Evolutionary conservation across 139 green algal genomes (phyloP).

Genomic region (Chlorella sorokiniana): DNA sequence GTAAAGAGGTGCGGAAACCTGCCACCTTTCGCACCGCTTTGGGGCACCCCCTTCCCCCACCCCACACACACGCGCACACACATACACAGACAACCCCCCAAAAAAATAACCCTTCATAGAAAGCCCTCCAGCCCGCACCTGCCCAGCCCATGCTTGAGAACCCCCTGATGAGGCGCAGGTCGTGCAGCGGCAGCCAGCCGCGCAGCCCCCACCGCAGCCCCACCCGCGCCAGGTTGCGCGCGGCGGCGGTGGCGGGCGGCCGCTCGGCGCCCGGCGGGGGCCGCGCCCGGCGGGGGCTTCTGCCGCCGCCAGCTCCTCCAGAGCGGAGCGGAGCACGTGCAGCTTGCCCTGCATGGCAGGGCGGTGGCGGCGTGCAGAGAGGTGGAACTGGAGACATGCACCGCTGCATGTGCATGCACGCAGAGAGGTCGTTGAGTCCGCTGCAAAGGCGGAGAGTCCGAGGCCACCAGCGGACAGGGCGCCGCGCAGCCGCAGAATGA

Average conservation of each 20-base stretch:
- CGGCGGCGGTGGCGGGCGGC: not conserved
- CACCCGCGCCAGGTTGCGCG: not conserved
- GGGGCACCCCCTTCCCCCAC: no score
- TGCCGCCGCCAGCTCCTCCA: not conserved
- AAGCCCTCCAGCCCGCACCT: no score
- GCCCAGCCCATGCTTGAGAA: not conserved
- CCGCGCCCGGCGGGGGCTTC: no score
- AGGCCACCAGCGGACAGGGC: no score
- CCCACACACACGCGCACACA: no score
- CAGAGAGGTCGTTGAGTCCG: no score
- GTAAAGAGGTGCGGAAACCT: no score
- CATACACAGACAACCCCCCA: no score
- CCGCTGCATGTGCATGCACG: not conserved
- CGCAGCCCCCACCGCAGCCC: not conserved
- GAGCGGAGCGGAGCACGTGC: conserved; percentile 10
- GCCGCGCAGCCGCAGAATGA: no score
- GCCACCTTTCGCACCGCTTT: no score
- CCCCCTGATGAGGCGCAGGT: not conserved
- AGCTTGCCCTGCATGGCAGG: conserved; percentile 5
- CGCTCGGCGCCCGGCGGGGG: not conserved
- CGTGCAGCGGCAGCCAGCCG: not conserved
- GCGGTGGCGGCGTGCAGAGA: not conserved
- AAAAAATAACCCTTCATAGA: no score
- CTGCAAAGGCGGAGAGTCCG: no score
- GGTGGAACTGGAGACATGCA: not conserved